Evolutionary conservation across 2,329 filamentous ascomycete genomes (phyloP).

Genomic region (Coniochaeta ligniaria): DNA sequence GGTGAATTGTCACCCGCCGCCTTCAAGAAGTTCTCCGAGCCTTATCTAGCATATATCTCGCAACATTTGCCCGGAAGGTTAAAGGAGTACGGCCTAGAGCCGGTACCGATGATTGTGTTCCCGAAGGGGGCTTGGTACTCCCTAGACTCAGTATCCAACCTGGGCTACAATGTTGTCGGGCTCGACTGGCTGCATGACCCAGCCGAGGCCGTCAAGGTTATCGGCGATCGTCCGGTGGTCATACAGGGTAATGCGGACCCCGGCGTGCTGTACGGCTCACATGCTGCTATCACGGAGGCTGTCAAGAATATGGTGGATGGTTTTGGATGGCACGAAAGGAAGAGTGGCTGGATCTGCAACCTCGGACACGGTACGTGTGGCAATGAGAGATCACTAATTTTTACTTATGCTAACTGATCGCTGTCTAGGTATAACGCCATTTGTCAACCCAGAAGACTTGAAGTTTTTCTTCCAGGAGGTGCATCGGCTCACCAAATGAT

Average conservation of each 20-base stretch:
- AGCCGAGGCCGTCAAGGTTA: conserved; percentile 71
- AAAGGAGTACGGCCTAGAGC: conserved; percentile 65
- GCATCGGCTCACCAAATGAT: conserved; percentile 56
- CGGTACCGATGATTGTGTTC: conserved; percentile 95
- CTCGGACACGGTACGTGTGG: conserved; percentile 78
- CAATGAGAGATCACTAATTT: conserved; percentile 7
- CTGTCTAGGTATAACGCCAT: conserved; percentile 74
- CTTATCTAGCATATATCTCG: conserved; percentile 80
- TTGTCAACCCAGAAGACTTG: conserved; percentile 87
- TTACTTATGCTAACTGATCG: conserved; percentile 3
- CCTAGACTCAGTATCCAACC: conserved; percentile 75
- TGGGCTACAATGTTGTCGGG: conserved; percentile 89
- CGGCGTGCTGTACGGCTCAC: conserved; percentile 81
- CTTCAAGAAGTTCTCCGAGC: conserved; percentile 80
- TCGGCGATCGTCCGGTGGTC: conserved; percentile 65
- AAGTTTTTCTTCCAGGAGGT: conserved; percentile 93
- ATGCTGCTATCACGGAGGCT: conserved; percentile 70
- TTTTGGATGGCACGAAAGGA: conserved; percentile 66
- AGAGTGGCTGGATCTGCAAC: conserved; percentile 95
- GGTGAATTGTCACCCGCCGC: conserved; percentile 80
- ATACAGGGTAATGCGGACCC: conserved; percentile 96
- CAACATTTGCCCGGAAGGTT: conserved; percentile 70
- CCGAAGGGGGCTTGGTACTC: conserved; percentile 97
- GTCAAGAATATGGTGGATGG: conserved; percentile 84
- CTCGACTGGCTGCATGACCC: conserved; percentile 94